Conservation (phyloP, 23 red algal genomes). For the Pyropia haitanensis region DNA sequence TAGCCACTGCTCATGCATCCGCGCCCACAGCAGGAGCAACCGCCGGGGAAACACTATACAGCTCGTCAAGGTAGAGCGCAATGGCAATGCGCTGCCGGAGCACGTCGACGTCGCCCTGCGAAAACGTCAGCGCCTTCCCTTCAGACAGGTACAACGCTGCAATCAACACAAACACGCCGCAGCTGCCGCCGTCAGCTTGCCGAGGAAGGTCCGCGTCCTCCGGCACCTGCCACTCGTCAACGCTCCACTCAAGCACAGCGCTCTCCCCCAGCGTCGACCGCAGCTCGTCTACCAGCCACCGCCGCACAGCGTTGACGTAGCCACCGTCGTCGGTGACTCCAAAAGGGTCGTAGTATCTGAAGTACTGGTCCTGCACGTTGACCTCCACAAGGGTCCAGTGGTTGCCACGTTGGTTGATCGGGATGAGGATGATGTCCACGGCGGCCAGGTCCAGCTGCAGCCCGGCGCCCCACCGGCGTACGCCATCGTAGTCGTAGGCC, state of each 20-base stretch:
- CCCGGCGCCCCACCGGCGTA: no score
- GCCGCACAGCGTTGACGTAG: slow-evolving; percentile 11
- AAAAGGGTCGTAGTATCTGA: slow-evolving; percentile 46
- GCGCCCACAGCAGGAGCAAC: no score
- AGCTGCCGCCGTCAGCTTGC: slow-evolving; percentile 50
- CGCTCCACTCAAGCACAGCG: slow-evolving; percentile 6
- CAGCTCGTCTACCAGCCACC: slow-evolving; percentile 59
- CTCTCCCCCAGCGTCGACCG: slow-evolving; percentile 23
- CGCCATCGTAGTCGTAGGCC: slow-evolving; percentile 36
- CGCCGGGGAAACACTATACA: no score
- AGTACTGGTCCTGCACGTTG: slow-evolving; percentile 20
- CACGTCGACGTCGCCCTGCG: slow-evolving; percentile 23
- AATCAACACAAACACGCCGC: slow-evolving; percentile 60
- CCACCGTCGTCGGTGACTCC: slow-evolving; percentile 8
- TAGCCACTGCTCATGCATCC: no score
- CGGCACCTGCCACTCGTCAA: slow-evolving; percentile 21
- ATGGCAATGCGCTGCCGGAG: slow-evolving; percentile 41
- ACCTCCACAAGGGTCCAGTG: slow-evolving; percentile 65
- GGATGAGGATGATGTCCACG: slow-evolving; percentile 44
- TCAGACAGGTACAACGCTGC: slow-evolving; percentile 39
- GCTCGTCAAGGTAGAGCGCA: no score
- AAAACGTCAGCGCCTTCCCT: slow-evolving; percentile 21
- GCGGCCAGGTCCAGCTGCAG: slow-evolving; percentile 18
- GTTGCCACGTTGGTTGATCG: slow-evolving; percentile 52
- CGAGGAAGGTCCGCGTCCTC: slow-evolving; percentile 32